phyloP scores from a whole-genome alignment of 2,329 filamentous ascomycete genomes.

The Fusarium sp. region DNA sequence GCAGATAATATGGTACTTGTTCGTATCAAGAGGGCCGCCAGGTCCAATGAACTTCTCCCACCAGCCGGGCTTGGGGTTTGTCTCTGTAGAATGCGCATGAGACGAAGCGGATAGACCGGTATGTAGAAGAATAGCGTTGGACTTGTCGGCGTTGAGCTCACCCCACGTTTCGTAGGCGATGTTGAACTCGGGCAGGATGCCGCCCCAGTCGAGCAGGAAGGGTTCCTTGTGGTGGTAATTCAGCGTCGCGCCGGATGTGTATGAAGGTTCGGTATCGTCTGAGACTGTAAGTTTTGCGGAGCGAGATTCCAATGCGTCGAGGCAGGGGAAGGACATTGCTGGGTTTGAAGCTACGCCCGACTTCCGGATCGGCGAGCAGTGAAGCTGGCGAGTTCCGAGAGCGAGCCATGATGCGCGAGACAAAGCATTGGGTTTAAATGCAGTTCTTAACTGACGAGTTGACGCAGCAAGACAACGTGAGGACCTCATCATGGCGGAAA shows the following conservation, averaged over 20 bases:
- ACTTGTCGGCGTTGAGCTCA: conserved; percentile 78
- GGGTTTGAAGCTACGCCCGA: conserved; percentile 74
- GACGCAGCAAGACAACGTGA: conserved; percentile 38
- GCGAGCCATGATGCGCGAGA: conserved; percentile 12
- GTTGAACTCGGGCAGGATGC: conserved; percentile 87
- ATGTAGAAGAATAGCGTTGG: conserved; percentile 91
- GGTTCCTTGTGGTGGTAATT: conserved; percentile 79
- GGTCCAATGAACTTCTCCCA: conserved; percentile 99
- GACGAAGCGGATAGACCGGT: conserved; percentile 97
- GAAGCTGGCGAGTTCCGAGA: conserved; percentile 41
- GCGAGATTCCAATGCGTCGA: conserved; percentile 84
- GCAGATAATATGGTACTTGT: conserved; percentile 93
- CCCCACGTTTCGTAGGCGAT: conserved; percentile 97
- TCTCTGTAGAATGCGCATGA: conserved; percentile 90
- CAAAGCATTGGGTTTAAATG: conserved; percentile 1
- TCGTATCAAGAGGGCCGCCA: conserved; percentile 84
- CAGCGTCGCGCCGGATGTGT: conserved; percentile 88
- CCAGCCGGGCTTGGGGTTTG: conserved; percentile 92
- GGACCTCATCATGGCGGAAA: conserved; percentile 43
- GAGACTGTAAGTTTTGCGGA: conserved; percentile 76
- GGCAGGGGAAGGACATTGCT: conserved; percentile 88
- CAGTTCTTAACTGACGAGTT: conserved; percentile 32
- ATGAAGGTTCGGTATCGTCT: conserved; percentile 87
- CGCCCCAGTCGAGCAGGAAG: conserved; percentile 92
- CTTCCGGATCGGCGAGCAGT: conserved; percentile 34